A percentile compares a stretch with the other conserved stretches of the same genome.
Conservation (phyloP, 2,329 filamentous ascomycete genomes). For the Amphichorda felina region DNA sequence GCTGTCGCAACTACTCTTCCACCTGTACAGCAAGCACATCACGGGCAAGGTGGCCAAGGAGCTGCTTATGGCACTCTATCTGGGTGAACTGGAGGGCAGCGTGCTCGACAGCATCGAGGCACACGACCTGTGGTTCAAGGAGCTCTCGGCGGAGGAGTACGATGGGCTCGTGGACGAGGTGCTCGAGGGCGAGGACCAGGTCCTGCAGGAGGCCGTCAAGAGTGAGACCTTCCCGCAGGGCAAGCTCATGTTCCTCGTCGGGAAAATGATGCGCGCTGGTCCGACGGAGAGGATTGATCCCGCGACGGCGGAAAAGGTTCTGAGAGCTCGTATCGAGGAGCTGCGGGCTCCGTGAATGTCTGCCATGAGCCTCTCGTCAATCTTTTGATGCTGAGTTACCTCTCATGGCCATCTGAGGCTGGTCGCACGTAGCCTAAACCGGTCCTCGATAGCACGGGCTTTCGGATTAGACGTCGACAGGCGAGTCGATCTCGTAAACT, state of each 20-base stretch:
- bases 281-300: constrained; percentile 44
- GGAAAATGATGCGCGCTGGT: constrained; percentile 44
- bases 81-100: constrained; percentile 29
- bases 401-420: too few relatives aligned
- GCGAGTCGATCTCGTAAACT: too few relatives aligned
- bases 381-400: too few relatives aligned
- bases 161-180: constrained; percentile 29
- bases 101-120: constrained; percentile 31
- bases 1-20: constrained; percentile 38
- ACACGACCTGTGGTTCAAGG: constrained; percentile 41
- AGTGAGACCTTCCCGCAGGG: constrained; percentile 38
- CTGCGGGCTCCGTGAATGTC: constrained; percentile 2
- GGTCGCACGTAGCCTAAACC: too few relatives aligned
- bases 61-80: constrained; percentile 39
- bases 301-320: constrained; percentile 31
- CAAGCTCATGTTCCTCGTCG: constrained; percentile 49
- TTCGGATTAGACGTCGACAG: too few relatives aligned
- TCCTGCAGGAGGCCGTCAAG: constrained; percentile 31
- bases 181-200: constrained; percentile 31
- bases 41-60: constrained; percentile 47
- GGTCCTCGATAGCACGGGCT: too few relatives aligned
- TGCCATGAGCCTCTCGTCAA: too few relatives aligned
- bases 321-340: constrained; percentile 22
- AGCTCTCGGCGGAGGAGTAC: constrained; percentile 37
- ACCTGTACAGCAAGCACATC: constrained; percentile 35